These are phyloP conservation scores for Pueraria montana DNA, from an alignment of 306 rosid genomes.

Conservation along the genomic window DNA sequence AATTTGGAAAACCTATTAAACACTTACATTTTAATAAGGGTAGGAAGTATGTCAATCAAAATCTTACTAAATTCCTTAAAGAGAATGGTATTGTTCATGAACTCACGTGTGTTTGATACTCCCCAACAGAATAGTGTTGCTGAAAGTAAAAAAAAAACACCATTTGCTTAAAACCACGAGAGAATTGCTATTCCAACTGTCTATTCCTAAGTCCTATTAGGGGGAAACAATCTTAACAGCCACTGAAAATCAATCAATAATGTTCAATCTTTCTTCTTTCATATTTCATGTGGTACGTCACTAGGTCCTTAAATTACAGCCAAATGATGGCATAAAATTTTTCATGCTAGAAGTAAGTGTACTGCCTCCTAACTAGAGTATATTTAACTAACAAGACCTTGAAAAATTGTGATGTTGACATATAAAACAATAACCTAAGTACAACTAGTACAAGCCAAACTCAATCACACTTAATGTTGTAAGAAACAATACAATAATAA, in stretches of 20 bases:
- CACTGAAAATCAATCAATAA: neutral
- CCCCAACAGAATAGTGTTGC: neutral
- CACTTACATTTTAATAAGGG: neutral
- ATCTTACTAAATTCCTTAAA: neutral
- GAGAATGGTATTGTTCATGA: neutral
- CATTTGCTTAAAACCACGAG: neutral
- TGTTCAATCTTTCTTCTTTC: neutral
- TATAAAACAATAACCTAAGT: slow-evolving; percentile 25
- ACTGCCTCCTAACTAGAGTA: neutral
- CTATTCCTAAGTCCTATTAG: neutral
- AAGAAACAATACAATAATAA: slow-evolving; percentile 21
- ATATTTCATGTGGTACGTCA: neutral
- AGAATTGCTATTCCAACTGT: neutral
- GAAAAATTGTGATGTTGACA: slow-evolving; percentile 6
- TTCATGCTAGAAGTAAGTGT: slow-evolving; percentile 1
- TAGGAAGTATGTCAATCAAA: neutral
- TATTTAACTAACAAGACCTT: slow-evolving; percentile 12
- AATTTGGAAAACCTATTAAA: neutral
- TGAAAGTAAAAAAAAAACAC: neutral
- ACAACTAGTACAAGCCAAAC: slow-evolving; percentile 10
- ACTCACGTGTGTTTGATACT: neutral
- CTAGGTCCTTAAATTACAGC: neutral
- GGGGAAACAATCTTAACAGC: neutral
- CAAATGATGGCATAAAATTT: neutral
- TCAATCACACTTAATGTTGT: neutral